Conservation (phyloP, 805 yeast genomes). For the Kuraishia floccosa region DNA sequence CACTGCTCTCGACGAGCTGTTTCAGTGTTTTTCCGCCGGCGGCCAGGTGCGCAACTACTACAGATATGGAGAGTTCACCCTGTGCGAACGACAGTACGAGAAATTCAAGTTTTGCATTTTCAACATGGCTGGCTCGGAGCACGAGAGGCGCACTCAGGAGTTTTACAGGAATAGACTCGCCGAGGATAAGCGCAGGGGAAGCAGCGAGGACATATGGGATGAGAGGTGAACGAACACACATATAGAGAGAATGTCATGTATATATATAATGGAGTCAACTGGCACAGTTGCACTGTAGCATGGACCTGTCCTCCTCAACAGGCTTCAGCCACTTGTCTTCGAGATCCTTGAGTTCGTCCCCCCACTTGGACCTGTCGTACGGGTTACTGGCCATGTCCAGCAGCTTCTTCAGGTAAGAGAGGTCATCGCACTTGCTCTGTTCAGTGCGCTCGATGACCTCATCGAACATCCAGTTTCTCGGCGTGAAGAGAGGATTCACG, state of each 20-base stretch:
- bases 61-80: slow-evolving; percentile 67
- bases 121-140: slow-evolving; percentile 40
- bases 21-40: slow-evolving; percentile 81
- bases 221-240: no score
- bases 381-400: slow-evolving; percentile 70
- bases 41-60: slow-evolving; percentile 83
- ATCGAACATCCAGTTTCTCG: slow-evolving; percentile 78
- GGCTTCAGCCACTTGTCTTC: slow-evolving; percentile 47
- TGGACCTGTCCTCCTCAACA: slow-evolving; percentile 38
- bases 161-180: slow-evolving; percentile 58
- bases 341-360: slow-evolving; percentile 45
- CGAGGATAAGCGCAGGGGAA: slow-evolving; percentile 53
- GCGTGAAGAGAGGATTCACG: slow-evolving; percentile 71
- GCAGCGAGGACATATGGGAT: slow-evolving; percentile 83
- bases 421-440: slow-evolving; percentile 40
- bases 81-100: slow-evolving; percentile 58
- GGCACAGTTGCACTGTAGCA: slow-evolving; percentile 72
- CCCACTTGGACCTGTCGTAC: slow-evolving; percentile 58
- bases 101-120: slow-evolving; percentile 75
- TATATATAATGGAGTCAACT: slow-evolving; percentile 9
- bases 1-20: slow-evolving; percentile 79
- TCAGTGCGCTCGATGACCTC: slow-evolving; percentile 58
- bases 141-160: slow-evolving; percentile 42
- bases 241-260: no score
- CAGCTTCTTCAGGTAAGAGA: slow-evolving; percentile 44